These are phyloP conservation scores for Athelia sp. DNA, from an alignment of 1,284 basidiomycete genomes.

Conservation along the genomic window DNA sequence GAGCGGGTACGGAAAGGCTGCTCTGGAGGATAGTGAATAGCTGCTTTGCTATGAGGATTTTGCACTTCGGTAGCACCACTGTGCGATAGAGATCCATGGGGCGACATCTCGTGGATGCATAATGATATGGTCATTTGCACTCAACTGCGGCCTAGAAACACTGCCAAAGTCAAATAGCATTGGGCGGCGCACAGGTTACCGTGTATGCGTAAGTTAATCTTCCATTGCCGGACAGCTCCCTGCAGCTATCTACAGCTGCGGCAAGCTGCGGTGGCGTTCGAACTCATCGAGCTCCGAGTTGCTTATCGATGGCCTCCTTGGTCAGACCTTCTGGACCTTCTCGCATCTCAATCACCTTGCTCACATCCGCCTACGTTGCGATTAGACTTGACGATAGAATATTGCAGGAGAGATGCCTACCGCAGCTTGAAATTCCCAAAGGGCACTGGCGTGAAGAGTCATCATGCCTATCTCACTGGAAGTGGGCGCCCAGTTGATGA, in stretches of 20 bases:
- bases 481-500: slow-evolving; percentile 84
- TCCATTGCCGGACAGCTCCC: too few species aligned
- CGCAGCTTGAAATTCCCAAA: slow-evolving; percentile 74
- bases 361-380: slow-evolving; percentile 54
- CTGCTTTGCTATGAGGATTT: neutral
- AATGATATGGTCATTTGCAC: too few species aligned
- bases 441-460: slow-evolving; percentile 81
- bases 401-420: slow-evolving; percentile 33
- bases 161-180: too few species aligned
- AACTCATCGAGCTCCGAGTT: slow-evolving; percentile 30
- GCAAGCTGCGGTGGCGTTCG: too few species aligned
- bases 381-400: neutral
- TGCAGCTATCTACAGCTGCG: too few species aligned
- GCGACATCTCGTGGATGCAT: neutral
- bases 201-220: too few species aligned
- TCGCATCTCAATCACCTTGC: slow-evolving; percentile 74
- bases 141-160: too few species aligned
- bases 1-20: slow-evolving; percentile 34
- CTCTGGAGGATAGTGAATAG: neutral
- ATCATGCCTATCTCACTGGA: slow-evolving; percentile 71
- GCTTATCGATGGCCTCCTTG: slow-evolving; percentile 61
- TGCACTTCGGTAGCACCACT: neutral
- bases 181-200: too few species aligned
- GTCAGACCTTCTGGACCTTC: slow-evolving; percentile 82
- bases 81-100: neutral